Evolutionary conservation across 192 early-diverging fungal genomes (phyloP), one percentile per base, ranked within the genome.

Genomic region (Entrophospora sp.): DNA sequence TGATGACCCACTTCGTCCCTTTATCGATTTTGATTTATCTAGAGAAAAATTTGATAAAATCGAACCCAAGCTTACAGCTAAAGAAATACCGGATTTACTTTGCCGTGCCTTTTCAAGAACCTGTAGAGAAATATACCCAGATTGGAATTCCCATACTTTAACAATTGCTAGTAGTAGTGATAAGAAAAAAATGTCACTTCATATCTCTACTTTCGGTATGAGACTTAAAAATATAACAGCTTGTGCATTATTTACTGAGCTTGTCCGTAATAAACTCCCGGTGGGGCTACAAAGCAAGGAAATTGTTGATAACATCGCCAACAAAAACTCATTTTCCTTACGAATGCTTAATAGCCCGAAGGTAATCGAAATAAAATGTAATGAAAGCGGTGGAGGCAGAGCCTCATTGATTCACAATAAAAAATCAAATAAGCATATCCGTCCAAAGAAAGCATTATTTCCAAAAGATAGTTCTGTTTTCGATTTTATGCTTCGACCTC

Each of bases 111-210:
- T 52, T 52, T n/a, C n/a, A 52, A 3, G 22, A 52, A 5, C 49
- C 10, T 52, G 24, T 52, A n/a, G 10, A 3, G 24, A 52, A 12
- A 52, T 52, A 52, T 52, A 22, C 22, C 10, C 49, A 2, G 49
- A 52, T 10, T 5, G 49, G 49, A 27, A 52, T 52, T 1, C 10
- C 10, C 10, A 9, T 52, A 52, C 49, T 1, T 22, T 52, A 22
- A 52, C 49, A n/a, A 52, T n/a, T 52, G 24, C 49, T 52, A 27
- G 25, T 24, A 52, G 49, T 52, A 52, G 49, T 5, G 49, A 52
- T 52, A 1, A 1, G 3, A 52, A 52, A 49, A 52, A 52, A 52
- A 52, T 52, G 49, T 52, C 49, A n/a, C 24, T 22, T 5, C 3
- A 5, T 52, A n/a, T n/a, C n/a, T n/a, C n/a, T n/a, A n/a, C n/a